These are phyloP conservation scores for Arabis hirsuta DNA, from an alignment of 345 rosid species.

Conservation along the genomic window DNA sequence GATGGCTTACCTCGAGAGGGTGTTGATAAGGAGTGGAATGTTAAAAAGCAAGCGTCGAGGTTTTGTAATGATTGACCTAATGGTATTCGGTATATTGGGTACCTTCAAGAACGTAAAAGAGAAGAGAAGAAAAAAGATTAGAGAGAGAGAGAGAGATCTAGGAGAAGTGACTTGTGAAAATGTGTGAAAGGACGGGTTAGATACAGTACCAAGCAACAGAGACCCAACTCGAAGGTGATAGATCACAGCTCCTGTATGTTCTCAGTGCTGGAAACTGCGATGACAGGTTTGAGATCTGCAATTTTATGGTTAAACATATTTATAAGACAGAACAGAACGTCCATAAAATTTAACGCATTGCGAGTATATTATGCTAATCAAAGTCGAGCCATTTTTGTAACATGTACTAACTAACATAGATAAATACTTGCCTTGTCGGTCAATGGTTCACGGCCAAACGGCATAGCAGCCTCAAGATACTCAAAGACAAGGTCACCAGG, in stretches of 20 bases:
- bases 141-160: slow-evolving; percentile 7
- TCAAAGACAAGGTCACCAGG: slow-evolving; percentile 66
- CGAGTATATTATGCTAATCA: background rate
- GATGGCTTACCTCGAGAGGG: slow-evolving; percentile 50
- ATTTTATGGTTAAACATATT: background rate
- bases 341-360: background rate
- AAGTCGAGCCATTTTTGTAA: background rate
- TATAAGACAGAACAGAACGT: slow-evolving; percentile 1
- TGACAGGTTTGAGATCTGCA: slow-evolving; percentile 61
- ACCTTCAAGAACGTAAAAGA: slow-evolving; percentile 53
- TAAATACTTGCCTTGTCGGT: slow-evolving; percentile 65
- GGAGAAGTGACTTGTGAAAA: background rate
- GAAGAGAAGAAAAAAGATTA: slow-evolving; percentile 13
- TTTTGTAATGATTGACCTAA: slow-evolving; percentile 71
- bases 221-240: slow-evolving; percentile 81
- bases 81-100: slow-evolving; percentile 90
- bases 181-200: slow-evolving; percentile 9
- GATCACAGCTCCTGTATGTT: slow-evolving; percentile 72
- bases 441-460: slow-evolving; percentile 84
- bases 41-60: slow-evolving; percentile 78
- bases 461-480: slow-evolving; percentile 70
- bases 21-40: slow-evolving; percentile 78
- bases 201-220: slow-evolving; percentile 77
- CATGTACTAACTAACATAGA: slow-evolving; percentile 1
- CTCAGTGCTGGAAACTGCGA: slow-evolving; percentile 65